Evolutionary conservation across 2,329 filamentous ascomycete species (phyloP).

Genomic region (Penicillium frequentans): DNA sequence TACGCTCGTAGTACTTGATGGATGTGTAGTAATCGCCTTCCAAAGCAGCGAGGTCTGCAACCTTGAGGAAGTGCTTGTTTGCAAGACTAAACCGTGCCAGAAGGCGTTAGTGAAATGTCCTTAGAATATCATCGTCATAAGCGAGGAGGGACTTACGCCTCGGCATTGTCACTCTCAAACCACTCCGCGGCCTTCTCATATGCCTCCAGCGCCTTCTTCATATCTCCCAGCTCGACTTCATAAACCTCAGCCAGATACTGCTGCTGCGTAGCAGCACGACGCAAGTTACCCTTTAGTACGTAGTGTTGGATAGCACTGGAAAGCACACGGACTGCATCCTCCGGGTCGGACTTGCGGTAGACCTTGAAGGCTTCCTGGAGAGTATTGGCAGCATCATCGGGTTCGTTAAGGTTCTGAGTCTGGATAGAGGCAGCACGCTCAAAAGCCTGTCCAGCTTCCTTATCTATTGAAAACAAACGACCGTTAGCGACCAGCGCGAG

Average conservation of each 20-base stretch:
- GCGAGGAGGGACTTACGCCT: slow-evolving; percentile 56
- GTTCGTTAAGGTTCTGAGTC: slow-evolving; percentile 78
- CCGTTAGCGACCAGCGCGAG: neutral
- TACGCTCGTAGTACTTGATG: slow-evolving; percentile 79
- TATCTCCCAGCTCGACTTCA: slow-evolving; percentile 77
- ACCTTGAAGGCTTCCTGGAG: slow-evolving; percentile 91
- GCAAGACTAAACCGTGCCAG: slow-evolving; percentile 60
- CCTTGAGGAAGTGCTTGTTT: slow-evolving; percentile 92
- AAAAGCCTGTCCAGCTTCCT: slow-evolving; percentile 83
- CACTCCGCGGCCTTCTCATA: slow-evolving; percentile 85
- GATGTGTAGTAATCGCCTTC: slow-evolving; percentile 82
- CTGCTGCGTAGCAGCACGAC: slow-evolving; percentile 85
- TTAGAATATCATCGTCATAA: neutral
- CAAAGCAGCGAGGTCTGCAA: slow-evolving; percentile 80
- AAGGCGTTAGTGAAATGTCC: neutral
- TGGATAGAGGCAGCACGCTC: slow-evolving; percentile 84
- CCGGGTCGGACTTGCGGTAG: slow-evolving; percentile 80
- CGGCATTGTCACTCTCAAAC: slow-evolving; percentile 85
- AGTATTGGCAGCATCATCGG: slow-evolving; percentile 87
- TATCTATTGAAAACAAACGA: slow-evolving; percentile 52
- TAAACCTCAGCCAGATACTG: slow-evolving; percentile 85
- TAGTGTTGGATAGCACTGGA: slow-evolving; percentile 81
- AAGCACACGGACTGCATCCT: slow-evolving; percentile 78
- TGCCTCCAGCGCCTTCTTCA: slow-evolving; percentile 73
- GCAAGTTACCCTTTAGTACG: slow-evolving; percentile 84